Conservation (phyloP, 1,139 yeast genomes). For the Taphrina wiesneri region DNA sequence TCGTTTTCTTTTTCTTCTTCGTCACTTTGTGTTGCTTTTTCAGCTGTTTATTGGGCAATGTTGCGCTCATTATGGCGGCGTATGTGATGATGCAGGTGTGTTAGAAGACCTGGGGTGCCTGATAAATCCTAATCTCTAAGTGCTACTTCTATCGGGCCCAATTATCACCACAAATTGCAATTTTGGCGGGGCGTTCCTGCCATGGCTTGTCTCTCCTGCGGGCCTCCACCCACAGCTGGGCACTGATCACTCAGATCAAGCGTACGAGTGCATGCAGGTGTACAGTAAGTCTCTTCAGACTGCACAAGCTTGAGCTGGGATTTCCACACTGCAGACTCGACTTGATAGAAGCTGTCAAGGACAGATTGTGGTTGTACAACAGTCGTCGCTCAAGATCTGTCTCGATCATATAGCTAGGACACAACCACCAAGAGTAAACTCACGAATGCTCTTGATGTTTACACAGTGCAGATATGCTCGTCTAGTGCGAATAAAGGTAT, state of each 20-base stretch:
- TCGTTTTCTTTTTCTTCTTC: not conserved
- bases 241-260: no score
- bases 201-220: conserved; percentile 7
- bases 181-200: conserved; percentile 13
- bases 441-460: not conserved
- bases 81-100: not conserved
- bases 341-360: no score
- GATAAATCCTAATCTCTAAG: not conserved
- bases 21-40: conserved; percentile 1
- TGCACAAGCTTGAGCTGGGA: no score
- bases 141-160: not conserved
- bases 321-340: no score
- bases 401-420: not conserved
- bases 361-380: no score
- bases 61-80: not conserved
- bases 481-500: conserved; percentile 22
- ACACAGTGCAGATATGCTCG: conserved; percentile 18
- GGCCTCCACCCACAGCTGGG: conserved; percentile 2
- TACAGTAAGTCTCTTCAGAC: no score
- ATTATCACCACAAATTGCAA: conserved; percentile 9
- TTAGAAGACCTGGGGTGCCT: not conserved
- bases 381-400: no score
- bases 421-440: not conserved
- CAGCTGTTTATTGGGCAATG: not conserved
- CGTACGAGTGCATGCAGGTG: no score